A percentile compares a stretch with the other conserved stretches of the same genome.
These are phyloP conservation scores for Chaetomiaceae sp. DNA, from an alignment of 2,329 filamentous ascomycete genomes.

Conservation along the genomic window DNA sequence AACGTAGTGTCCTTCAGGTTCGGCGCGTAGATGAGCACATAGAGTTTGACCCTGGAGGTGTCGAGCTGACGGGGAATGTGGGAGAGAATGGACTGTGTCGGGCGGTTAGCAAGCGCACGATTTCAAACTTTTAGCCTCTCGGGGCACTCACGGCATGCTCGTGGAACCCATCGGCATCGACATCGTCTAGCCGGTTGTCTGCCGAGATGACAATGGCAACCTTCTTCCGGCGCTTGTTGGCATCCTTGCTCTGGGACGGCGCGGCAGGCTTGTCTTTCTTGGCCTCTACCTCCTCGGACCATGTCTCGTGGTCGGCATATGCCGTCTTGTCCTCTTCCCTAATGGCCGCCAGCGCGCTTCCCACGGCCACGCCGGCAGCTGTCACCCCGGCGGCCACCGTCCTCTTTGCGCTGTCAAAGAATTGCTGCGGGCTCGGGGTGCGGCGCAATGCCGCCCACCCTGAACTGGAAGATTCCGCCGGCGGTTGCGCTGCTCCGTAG, in stretches of 20 bases:
- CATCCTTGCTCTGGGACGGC: slow-evolving; percentile 31
- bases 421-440: slow-evolving; percentile 81
- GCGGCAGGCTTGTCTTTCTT: slow-evolving; percentile 45
- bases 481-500: slow-evolving; percentile 40
- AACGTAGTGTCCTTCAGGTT: slow-evolving; percentile 63
- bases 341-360: slow-evolving; percentile 76
- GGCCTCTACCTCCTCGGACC: slow-evolving; percentile 84
- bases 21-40: slow-evolving; percentile 86
- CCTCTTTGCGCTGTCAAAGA: slow-evolving; percentile 78
- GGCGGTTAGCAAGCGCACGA: slow-evolving; percentile 8
- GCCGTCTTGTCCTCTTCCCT: slow-evolving; percentile 77
- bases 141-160: slow-evolving; percentile 73
- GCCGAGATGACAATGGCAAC: slow-evolving; percentile 89
- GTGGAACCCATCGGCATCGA: slow-evolving; percentile 58
- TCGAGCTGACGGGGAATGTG: slow-evolving; percentile 78
- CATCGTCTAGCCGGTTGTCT: slow-evolving; percentile 56
- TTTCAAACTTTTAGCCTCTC: not conserved
- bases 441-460: slow-evolving; percentile 75
- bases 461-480: slow-evolving; percentile 26
- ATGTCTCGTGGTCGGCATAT: slow-evolving; percentile 81
- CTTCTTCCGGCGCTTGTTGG: slow-evolving; percentile 60
- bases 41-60: slow-evolving; percentile 68
- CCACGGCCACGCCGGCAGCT: slow-evolving; percentile 76
- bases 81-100: slow-evolving; percentile 71
- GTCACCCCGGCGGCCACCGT: slow-evolving; percentile 76